phyloP scores from a whole-genome alignment of 192 early-diverging fungal genomes.

The Linnemannia schmuckeri region DNA sequence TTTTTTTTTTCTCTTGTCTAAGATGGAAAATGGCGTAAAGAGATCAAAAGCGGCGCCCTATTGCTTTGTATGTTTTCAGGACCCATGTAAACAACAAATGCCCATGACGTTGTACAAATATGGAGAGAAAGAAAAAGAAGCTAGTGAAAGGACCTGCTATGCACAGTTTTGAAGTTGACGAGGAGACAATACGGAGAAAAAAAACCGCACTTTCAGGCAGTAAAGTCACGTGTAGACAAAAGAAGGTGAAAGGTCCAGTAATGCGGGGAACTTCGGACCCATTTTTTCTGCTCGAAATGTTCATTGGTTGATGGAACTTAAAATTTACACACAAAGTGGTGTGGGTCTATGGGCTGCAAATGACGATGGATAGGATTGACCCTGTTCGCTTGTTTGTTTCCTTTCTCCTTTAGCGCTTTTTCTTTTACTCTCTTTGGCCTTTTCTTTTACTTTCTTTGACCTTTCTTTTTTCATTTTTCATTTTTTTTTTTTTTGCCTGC shows the following conservation, averaged over 20 bases:
- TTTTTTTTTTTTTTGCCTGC: neutral
- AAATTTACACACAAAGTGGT: neutral
- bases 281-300: neutral
- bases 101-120: neutral
- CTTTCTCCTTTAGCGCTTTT: neutral
- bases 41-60: neutral
- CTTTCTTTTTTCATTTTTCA: neutral
- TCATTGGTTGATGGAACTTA: neutral
- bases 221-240: neutral
- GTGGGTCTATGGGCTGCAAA: neutral
- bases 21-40: neutral
- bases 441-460: neutral
- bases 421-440: neutral
- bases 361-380: neutral
- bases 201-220: neutral
- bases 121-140: too few species aligned
- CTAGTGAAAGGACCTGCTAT: neutral
- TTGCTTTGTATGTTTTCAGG: neutral
- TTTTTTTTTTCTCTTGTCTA: neutral
- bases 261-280: neutral
- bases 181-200: too few species aligned
- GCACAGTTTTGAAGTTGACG: neutral
- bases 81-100: neutral
- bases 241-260: neutral
- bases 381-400: neutral